Base-by-base conservation (phyloP, 2,329 filamentous ascomycete species). In the Fusarium incarnatum region DNA sequence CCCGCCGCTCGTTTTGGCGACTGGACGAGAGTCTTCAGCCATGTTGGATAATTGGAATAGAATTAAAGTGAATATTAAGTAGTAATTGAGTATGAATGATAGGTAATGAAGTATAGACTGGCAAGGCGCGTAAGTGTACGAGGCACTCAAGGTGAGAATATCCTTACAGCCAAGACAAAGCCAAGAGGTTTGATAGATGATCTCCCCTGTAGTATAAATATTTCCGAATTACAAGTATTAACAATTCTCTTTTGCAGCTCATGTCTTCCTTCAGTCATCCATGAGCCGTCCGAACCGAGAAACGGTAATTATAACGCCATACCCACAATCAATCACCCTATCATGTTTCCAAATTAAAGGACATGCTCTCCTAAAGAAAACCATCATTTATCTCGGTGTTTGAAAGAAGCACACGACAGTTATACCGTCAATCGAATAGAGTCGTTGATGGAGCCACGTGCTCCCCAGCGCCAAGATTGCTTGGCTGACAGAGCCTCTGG, bases 1-100 rank as follows among this genome's bases (percentile, higher is more conserved):
- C 72, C 90, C 90, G 64, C 90, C 90, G 0, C 83, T 76, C 3
- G 89, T 92, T 77, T 85, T 86, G 40, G 72, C 62, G 60, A 72
- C 65, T 27, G 61, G 40, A 25, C 40, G 50, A 11, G 67, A 28
- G 6, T 47, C 47, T 32, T 72, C 45, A 25, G 73, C 62, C 72
- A 75, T 71, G 41, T 46, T 37, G 10, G 3, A 45, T 37, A 1
- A 56, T 32, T 70, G 46, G 15, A 34, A 40, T 16, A 40, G 27
- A 20, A 42, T 46, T 23, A 34, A 46, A 25, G 25, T 22, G 30
- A 54, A 67, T 25, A 49, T 32, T 23, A 20, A 30, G 28, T 54
- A 45, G 65, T 61, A 44, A 50, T 25, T 37, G 37, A 10, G n/a
- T 27, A 27, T 53, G 3, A 42, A 53, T 8, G 34, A 53, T 41